phyloP scores from a whole-genome alignment of 2,329 filamentous ascomycete genomes.

The Verticillium zaregamsianum region DNA sequence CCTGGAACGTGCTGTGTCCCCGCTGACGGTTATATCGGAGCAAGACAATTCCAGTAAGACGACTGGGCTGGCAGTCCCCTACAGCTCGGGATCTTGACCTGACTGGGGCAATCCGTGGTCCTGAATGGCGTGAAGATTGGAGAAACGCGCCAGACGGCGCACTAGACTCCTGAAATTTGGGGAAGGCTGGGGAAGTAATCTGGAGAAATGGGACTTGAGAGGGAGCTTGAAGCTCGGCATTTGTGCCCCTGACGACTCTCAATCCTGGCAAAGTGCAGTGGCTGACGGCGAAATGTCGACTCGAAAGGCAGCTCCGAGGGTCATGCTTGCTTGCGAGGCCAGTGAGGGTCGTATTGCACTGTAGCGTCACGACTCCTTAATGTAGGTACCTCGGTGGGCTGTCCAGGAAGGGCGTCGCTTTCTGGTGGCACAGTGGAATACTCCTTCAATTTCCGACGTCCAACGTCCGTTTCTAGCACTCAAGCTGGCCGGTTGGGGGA shows the following conservation, averaged over 20 bases:
- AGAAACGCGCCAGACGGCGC: background rate
- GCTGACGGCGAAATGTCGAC: background rate
- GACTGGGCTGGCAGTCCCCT: background rate
- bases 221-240: background rate
- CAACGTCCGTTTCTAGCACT: background rate
- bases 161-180: background rate
- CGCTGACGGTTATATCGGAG: background rate
- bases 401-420: background rate
- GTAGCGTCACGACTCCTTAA: background rate
- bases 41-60: background rate
- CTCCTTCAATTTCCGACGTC: background rate
- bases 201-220: background rate
- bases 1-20: background rate
- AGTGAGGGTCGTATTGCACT: slow-evolving; percentile 7
- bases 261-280: background rate
- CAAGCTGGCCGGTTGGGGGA: background rate
- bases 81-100: background rate
- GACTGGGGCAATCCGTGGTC: background rate
- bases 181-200: background rate
- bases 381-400: background rate
- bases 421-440: background rate
- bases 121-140: background rate
- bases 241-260: background rate
- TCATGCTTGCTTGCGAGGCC: slow-evolving; percentile 3
- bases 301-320: background rate